phyloP scores from a whole-genome alignment of 306 rosid species.

The Prunus davidiana region DNA sequence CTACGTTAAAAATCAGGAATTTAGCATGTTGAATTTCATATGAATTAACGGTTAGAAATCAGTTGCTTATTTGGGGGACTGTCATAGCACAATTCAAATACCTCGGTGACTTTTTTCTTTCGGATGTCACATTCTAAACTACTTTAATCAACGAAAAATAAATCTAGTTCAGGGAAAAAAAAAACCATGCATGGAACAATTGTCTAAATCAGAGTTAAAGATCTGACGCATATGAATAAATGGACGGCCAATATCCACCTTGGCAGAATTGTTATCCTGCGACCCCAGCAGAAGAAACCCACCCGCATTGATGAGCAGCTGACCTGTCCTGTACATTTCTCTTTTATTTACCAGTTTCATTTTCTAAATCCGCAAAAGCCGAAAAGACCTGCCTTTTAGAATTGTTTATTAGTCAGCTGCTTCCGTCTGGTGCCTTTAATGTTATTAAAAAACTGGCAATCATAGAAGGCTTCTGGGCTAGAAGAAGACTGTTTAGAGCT shows the following conservation, averaged over 20 bases:
- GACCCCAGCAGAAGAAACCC: not conserved
- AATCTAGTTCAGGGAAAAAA: too few relatives aligned
- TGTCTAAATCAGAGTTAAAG: not conserved
- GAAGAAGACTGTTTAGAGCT: not conserved
- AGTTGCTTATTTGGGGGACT: too few relatives aligned
- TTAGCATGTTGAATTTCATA: too few relatives aligned
- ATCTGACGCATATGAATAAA: not conserved
- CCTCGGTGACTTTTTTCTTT: too few relatives aligned
- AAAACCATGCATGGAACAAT: not conserved
- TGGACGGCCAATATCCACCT: not conserved
- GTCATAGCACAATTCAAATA: too few relatives aligned
- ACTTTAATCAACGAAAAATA: too few relatives aligned
- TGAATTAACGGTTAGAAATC: too few relatives aligned
- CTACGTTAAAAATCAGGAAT: too few relatives aligned
- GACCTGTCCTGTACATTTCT: not conserved
- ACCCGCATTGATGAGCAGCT: not conserved
- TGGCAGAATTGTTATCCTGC: not conserved
- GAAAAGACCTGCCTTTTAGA: not conserved
- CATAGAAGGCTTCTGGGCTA: not conserved
- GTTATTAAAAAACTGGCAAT: not conserved
- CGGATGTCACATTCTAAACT: too few relatives aligned
- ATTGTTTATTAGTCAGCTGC: not conserved
- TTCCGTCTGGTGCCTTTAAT: not conserved
- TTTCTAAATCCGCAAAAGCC: not conserved
- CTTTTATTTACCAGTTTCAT: not conserved